Base-by-base conservation (phyloP, 2,329 filamentous ascomycete species). In the Zymoseptoria passerinii region DNA sequence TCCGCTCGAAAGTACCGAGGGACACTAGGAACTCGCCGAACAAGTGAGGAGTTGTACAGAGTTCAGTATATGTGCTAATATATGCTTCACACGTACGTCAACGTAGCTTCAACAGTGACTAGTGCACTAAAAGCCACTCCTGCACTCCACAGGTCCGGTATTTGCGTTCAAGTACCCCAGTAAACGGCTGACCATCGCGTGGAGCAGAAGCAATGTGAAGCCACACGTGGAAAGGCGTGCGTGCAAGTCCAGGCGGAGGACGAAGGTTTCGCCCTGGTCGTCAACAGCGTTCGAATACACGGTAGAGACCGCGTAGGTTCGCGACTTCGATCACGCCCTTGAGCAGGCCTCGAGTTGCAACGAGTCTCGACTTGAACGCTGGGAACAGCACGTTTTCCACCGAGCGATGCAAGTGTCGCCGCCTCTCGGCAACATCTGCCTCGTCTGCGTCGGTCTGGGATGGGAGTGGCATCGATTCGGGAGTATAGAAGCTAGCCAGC, bases 361-460 rank as follows among this genome's bases (percentile, higher is more conserved):
- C 84, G 52, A 99, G 75, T 58, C 91, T 81, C 4, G 87, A 80
- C 71, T 90, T 90, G 69, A 96, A 89, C 0, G 91, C 90, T 0
- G 94, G 94, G 66, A 99, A 97, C 57, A 99, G 81, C 8, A 91
- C 79, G 73, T 95, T 83, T 73, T 99, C 92, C 1, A 99, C 74
- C 48, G 87, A 86, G 67, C 84, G 82, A 29, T 81, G 80, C n/a
- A 99, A 76, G 48, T 82, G 70, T 77, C 76, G 57, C 51, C 58
- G 59, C 53, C 61, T 57, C 35, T 78, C 77, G 58, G 76, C 80
- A n/a, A 82, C 67, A 55, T 81, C 78, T 0, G 80, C 77, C 8
- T 81, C 74, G 4, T 81, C 62, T 4, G 54, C 54, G 8, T 60
- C 58, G 9, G 62, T 35, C 16, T 29, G 65, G 0, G 40, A 66